Percentiles rank a stretch among this genome's conserved stretches.
phyloP scores from a whole-genome alignment of 305 asterid genomes.

The Solanum aculeatissimum region DNA sequence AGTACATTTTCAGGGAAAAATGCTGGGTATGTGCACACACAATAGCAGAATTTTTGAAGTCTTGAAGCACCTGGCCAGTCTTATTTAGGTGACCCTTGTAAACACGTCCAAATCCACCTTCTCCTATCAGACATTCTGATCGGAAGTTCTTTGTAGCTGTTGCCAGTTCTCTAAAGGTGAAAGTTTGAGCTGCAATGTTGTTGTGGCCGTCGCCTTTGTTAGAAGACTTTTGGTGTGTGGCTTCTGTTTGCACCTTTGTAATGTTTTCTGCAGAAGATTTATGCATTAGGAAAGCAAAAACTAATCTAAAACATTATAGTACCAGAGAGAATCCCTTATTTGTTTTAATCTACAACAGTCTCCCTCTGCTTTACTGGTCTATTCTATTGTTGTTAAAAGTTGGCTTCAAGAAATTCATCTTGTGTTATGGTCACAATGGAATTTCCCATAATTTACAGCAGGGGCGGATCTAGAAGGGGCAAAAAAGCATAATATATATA shows the following conservation, averaged over 20 bases:
- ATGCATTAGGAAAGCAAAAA: background rate
- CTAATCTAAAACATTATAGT: background rate
- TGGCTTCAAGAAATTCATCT: background rate
- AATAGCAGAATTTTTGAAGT: background rate
- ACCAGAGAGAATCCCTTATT: background rate
- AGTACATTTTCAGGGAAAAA: background rate
- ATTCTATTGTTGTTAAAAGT: background rate
- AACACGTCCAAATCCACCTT: background rate
- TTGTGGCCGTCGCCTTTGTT: background rate
- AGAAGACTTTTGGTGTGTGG: background rate
- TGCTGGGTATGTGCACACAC: background rate
- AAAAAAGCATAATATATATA: too few relatives aligned
- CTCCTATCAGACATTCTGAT: background rate
- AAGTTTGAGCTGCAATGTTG: background rate
- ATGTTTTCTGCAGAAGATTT: constrained; percentile 11
- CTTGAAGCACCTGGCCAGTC: constrained; percentile 30
- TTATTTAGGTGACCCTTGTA: background rate
- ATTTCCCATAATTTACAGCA: background rate
- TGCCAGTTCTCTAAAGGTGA: background rate
- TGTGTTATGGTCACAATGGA: background rate
- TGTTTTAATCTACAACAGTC: background rate
- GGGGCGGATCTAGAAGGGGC: too few relatives aligned
- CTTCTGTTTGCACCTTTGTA: background rate
- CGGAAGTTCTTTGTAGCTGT: background rate
- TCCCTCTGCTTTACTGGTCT: background rate